These are phyloP conservation scores for Cercospora sp. DNA, from an alignment of 2,329 filamentous ascomycete genomes.

Conservation along the genomic window DNA sequence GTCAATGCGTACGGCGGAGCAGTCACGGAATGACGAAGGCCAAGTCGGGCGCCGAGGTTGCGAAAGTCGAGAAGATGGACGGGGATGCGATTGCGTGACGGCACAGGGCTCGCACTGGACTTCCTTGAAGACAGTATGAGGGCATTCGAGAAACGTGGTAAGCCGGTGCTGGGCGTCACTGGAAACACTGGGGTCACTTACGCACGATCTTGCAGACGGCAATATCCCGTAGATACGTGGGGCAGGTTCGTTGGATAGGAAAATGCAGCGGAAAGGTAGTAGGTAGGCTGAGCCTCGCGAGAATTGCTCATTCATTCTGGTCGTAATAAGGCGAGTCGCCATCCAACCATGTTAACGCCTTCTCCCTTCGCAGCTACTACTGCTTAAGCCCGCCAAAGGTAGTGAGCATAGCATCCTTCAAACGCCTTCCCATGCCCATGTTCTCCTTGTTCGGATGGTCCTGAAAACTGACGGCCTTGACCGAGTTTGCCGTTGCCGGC, in stretches of 20 bases:
- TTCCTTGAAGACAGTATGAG: not conserved
- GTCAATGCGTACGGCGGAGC: not conserved
- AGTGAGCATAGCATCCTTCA: slow-evolving; percentile 24
- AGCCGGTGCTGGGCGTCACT: not conserved
- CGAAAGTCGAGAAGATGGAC: not conserved
- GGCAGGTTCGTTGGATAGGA: too few species aligned
- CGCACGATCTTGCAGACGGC: too few species aligned
- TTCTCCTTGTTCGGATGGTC: slow-evolving; percentile 27
- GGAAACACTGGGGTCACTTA: not conserved
- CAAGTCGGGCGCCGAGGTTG: not conserved
- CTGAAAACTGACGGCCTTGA: slow-evolving; percentile 17
- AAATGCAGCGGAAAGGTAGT: not conserved
- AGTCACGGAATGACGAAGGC: slow-evolving; percentile 1
- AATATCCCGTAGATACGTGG: too few species aligned
- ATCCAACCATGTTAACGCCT: slow-evolving; percentile 10
- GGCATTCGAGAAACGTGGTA: not conserved
- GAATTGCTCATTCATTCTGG: not conserved
- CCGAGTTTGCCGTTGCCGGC: slow-evolving; percentile 16
- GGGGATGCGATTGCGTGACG: not conserved
- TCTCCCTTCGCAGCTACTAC: not conserved
- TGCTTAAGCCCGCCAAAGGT: slow-evolving; percentile 15
- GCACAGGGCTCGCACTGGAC: not conserved
- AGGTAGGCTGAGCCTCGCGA: not conserved
- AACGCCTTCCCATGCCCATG: slow-evolving; percentile 28
- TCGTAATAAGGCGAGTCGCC: slow-evolving; percentile 3